Percentiles rank a stretch among this genome's conserved stretches.
phyloP scores from a whole-genome alignment of 1,284 basidiomycete species.

The Psilocybe mexicana region DNA sequence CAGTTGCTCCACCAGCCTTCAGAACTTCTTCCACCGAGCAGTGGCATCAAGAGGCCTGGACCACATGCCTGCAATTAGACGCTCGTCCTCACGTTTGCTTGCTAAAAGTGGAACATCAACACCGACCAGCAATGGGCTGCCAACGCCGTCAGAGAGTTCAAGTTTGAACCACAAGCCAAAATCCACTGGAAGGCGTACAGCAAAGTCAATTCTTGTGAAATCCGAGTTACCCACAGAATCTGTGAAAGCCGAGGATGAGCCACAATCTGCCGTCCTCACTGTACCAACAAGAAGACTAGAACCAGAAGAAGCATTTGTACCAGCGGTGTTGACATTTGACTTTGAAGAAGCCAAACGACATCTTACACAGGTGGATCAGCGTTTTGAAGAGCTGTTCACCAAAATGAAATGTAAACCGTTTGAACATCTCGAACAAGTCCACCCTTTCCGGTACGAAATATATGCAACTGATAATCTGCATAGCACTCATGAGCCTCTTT shows the following conservation, averaged over 20 bases:
- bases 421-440: slow-evolving; percentile 67
- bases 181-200: slow-evolving; percentile 27
- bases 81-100: slow-evolving; percentile 34
- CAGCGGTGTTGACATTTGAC: slow-evolving; percentile 71
- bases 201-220: slow-evolving; percentile 5
- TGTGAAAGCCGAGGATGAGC: background rate
- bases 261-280: background rate
- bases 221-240: background rate
- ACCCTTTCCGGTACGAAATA: slow-evolving; percentile 66
- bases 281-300: background rate
- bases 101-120: slow-evolving; percentile 3
- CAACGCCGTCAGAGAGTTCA: slow-evolving; percentile 11
- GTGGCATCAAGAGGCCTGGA: slow-evolving; percentile 2
- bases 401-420: slow-evolving; percentile 73
- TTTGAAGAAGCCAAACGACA: slow-evolving; percentile 76
- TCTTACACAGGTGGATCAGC: slow-evolving; percentile 64
- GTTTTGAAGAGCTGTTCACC: slow-evolving; percentile 73
- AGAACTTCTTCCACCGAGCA: background rate
- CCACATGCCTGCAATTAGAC: slow-evolving; percentile 41
- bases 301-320: slow-evolving; percentile 41
- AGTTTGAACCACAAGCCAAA: background rate
- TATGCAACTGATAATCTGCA: background rate
- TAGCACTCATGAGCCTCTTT: background rate
- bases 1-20: background rate
- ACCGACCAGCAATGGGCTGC: background rate